Conservation (phyloP, 1,139 yeast genomes). For the Zygosaccharomyces sapae region DNA sequence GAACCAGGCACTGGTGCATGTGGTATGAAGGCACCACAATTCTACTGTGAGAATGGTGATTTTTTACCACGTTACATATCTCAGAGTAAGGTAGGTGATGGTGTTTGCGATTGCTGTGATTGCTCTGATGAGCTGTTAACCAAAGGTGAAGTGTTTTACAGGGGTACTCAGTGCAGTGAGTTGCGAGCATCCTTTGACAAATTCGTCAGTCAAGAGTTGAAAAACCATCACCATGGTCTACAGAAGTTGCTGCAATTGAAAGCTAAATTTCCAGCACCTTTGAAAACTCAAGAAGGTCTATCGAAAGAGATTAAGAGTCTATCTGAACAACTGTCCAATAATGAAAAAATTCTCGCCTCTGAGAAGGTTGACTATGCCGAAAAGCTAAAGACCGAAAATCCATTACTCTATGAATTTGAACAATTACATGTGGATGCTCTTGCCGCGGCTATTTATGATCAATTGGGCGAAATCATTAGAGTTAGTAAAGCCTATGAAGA, state of each 20-base stretch:
- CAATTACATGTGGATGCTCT: slow-evolving; percentile 22
- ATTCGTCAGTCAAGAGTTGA: slow-evolving; percentile 30
- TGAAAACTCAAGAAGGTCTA: slow-evolving; percentile 12
- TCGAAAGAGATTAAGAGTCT: slow-evolving; percentile 14
- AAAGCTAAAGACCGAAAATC: slow-evolving; percentile 24
- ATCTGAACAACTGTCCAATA: slow-evolving; percentile 17
- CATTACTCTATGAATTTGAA: slow-evolving; percentile 26
- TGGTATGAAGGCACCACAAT: slow-evolving; percentile 39
- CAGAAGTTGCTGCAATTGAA: slow-evolving; percentile 29
- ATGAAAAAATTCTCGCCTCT: slow-evolving; percentile 13
- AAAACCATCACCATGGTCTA: slow-evolving; percentile 27
- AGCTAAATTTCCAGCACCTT: slow-evolving; percentile 15
- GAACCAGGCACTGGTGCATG: slow-evolving; percentile 97
- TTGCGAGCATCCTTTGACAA: slow-evolving; percentile 40
- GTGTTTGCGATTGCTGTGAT: slow-evolving; percentile 97
- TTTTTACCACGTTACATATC: slow-evolving; percentile 54
- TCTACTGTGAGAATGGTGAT: slow-evolving; percentile 78
- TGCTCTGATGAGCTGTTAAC: slow-evolving; percentile 72
- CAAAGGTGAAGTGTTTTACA: slow-evolving; percentile 46
- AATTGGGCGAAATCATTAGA: slow-evolving; percentile 23
- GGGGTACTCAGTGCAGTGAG: slow-evolving; percentile 51
- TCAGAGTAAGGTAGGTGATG: slow-evolving; percentile 68
- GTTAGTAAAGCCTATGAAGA: slow-evolving; percentile 27
- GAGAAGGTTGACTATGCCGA: slow-evolving; percentile 19
- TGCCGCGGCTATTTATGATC: slow-evolving; percentile 15